Evolutionary conservation across 495 filamentous ascomycete species (phyloP).

Genomic region (Penicillium pulvis): DNA sequence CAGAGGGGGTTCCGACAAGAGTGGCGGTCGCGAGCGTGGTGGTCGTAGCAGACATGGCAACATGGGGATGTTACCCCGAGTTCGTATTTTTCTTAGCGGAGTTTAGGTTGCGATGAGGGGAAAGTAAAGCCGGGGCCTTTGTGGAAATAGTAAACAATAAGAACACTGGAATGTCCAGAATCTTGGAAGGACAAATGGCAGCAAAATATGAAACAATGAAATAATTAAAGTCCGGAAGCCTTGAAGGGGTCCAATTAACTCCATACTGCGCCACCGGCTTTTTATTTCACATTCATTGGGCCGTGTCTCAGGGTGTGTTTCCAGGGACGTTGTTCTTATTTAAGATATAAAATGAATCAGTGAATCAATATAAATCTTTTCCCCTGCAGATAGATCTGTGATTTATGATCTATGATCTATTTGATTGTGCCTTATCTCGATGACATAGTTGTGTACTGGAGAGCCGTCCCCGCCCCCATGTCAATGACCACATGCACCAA

Average conservation of each 20-base stretch:
- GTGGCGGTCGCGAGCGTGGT: conserved; percentile 38
- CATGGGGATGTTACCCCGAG: conserved; percentile 27
- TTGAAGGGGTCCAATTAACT: conserved; percentile 26
- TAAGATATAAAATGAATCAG: background rate
- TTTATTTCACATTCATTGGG: conserved; percentile 16
- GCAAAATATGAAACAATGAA: conserved; percentile 1
- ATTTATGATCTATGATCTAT: background rate
- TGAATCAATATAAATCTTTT: background rate
- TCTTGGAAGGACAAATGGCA: background rate
- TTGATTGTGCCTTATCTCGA: background rate
- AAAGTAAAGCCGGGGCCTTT: background rate
- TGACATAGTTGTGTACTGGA: background rate
- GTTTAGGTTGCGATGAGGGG: background rate
- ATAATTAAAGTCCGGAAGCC: conserved; percentile 12
- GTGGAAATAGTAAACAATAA: background rate
- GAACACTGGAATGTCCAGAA: background rate
- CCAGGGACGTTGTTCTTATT: background rate
- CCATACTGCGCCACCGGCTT: conserved; percentile 26
- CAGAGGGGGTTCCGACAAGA: conserved; percentile 35
- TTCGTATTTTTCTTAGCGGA: background rate
- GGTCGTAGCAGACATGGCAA: conserved; percentile 35
- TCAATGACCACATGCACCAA: conserved; percentile 1
- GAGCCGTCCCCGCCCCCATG: background rate
- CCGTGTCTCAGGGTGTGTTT: conserved; percentile 16
- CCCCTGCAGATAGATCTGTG: background rate